These are phyloP conservation scores for Maudiozyma barnettii DNA, from an alignment of 805 yeast species.

Conservation along the genomic window DNA sequence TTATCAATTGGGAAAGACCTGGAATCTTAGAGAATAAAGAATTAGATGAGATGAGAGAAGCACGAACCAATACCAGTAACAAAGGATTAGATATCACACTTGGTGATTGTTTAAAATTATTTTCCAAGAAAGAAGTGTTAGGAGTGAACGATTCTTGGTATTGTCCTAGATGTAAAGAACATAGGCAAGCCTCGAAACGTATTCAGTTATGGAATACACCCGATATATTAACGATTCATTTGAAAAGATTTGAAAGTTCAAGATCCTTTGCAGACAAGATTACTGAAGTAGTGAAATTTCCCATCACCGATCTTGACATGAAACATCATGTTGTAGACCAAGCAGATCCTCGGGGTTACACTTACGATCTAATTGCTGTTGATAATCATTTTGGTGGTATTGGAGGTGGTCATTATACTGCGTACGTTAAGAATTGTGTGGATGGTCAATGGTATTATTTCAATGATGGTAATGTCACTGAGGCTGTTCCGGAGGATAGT, in stretches of 20 bases:
- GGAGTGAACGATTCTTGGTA: slow-evolving; percentile 91
- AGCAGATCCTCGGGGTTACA: slow-evolving; percentile 19
- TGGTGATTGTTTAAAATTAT: slow-evolving; percentile 63
- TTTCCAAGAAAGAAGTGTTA: slow-evolving; percentile 73
- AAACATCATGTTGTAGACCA: slow-evolving; percentile 40
- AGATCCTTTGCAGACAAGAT: slow-evolving; percentile 84
- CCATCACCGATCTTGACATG: slow-evolving; percentile 74
- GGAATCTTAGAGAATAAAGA: slow-evolving; percentile 43
- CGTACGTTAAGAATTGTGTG: slow-evolving; percentile 70
- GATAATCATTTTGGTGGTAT: slow-evolving; percentile 94
- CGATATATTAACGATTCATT: slow-evolving; percentile 78
- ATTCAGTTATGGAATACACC: slow-evolving; percentile 92
- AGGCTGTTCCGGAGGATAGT: slow-evolving; percentile 48
- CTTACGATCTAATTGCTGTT: slow-evolving; percentile 84
- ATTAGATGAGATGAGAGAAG: slow-evolving; percentile 38
- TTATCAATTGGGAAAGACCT: slow-evolving; percentile 48
- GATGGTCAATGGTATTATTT: slow-evolving; percentile 81
- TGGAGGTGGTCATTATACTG: slow-evolving; percentile 97
- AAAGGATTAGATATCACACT: slow-evolving; percentile 41
- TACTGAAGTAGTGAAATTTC: slow-evolving; percentile 75
- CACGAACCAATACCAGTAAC: slow-evolving; percentile 20
- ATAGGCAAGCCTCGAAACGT: slow-evolving; percentile 81
- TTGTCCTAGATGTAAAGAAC: slow-evolving; percentile 83
- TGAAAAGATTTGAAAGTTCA: slow-evolving; percentile 81
- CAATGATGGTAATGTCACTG: slow-evolving; percentile 72